Base-by-base conservation (phyloP, 2,329 filamentous ascomycete genomes). In the Aspergillus melleus region DNA sequence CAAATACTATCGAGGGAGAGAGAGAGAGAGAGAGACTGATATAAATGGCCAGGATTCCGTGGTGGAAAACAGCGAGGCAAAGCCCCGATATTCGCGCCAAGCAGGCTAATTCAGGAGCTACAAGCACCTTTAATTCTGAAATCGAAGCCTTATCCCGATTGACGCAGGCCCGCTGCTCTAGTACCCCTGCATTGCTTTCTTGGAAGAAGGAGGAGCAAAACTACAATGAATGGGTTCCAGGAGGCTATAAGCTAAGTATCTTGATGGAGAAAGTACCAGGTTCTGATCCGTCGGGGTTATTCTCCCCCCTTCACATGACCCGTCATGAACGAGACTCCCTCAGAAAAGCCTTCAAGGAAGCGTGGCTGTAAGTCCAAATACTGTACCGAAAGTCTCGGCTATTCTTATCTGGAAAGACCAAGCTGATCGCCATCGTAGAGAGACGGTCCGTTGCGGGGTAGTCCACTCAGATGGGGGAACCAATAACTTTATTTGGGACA, bases 351-450 rank as follows among this genome's bases (percentile, higher is more conserved):
- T 60, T 57, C 10, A 57, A 53, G 6, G 12, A 5, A 9, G 54
- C 53, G 6, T 60, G 58, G 58, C 2, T 56, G 58, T 60, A 19
- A 16, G 53, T 56, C n/a, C n/a, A n/a, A n/a, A n/a, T n/a, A n/a
- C n/a, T n/a, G n/a, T n/a, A n/a, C n/a, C n/a, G n/a, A n/a, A n/a
- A n/a, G n/a, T n/a, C n/a, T n/a, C n/a, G n/a, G n/a, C n/a, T n/a
- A n/a, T n/a, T n/a, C n/a, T n/a, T n/a, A n/a, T n/a, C n/a, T n/a
- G n/a, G n/a, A n/a, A n/a, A n/a, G n/a, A n/a, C n/a, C n/a, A n/a
- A n/a, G n/a, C n/a, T n/a, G n/a, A n/a, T n/a, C n/a, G n/a, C n/a
- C n/a, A n/a, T n/a, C n/a, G n/a, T n/a, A 52, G 49, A 12, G 53
- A 50, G 8, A 6, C n/a, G 11, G 6, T 49, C 12, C 12, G 16